Conservation (phyloP, 2,329 filamentous ascomycete species). For the Talaromyces rugulosus region DNA sequence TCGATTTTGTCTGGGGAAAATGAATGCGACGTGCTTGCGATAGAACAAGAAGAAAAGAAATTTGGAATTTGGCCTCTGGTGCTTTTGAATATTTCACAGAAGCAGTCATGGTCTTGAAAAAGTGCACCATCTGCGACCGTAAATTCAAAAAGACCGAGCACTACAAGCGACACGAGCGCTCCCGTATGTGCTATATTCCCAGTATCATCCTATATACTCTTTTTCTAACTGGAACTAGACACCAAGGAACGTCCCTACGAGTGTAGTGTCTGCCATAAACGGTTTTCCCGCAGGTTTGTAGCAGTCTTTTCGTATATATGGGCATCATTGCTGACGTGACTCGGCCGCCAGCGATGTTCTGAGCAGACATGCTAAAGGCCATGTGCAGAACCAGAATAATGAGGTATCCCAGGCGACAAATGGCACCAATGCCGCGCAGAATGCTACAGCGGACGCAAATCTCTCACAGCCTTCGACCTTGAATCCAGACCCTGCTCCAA, state of each 20-base stretch:
- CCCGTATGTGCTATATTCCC: constrained; percentile 35
- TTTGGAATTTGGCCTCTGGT: neutral
- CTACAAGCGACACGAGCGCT: constrained; percentile 53
- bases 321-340: neutral
- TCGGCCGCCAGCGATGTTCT: constrained; percentile 41
- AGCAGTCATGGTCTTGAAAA: constrained; percentile 37
- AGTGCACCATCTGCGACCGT: constrained; percentile 48
- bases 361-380: constrained; percentile 50
- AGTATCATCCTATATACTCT: neutral
- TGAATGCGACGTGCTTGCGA: neutral
- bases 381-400: constrained; percentile 31
- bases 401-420: constrained; percentile 20
- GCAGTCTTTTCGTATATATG: neutral
- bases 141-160: constrained; percentile 55
- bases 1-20: neutral
- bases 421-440: constrained; percentile 24
- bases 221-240: constrained; percentile 34
- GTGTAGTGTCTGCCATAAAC: constrained; percentile 51
- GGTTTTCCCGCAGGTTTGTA: constrained; percentile 50
- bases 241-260: constrained; percentile 53
- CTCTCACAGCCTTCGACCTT: neutral
- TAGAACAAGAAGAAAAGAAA: neutral
- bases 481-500: neutral
- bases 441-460: neutral
- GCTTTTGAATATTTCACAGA: neutral